Conservation (phyloP, 2,329 filamentous ascomycete genomes). For the Akanthomyces muscarius region DNA sequence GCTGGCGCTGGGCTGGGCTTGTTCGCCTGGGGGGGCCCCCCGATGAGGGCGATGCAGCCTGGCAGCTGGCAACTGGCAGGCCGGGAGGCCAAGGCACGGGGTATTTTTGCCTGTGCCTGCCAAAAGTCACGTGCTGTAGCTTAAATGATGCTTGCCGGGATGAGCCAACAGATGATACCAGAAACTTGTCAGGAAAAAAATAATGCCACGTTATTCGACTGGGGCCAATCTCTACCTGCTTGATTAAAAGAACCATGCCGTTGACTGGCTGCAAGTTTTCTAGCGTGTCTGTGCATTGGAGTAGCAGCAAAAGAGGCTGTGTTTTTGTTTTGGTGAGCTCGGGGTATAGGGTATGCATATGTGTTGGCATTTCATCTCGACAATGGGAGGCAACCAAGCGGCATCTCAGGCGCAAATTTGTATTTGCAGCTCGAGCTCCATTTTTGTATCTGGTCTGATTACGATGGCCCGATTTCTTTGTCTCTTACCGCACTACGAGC, state of each 20-base stretch:
- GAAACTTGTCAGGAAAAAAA: background rate
- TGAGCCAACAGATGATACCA: background rate
- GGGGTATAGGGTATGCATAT: background rate
- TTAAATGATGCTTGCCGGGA: background rate
- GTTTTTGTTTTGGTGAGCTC: background rate
- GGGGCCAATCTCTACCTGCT: background rate
- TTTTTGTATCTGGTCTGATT: too few relatives aligned
- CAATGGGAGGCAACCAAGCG: background rate
- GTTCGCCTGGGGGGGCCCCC: background rate
- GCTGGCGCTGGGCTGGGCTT: too few relatives aligned
- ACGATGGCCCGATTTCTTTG: background rate
- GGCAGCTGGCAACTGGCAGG: background rate
- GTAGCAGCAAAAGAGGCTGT: too few relatives aligned
- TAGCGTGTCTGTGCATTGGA: too few relatives aligned
- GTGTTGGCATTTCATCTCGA: background rate
- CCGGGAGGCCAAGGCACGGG: background rate
- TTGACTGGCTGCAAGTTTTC: too few relatives aligned
- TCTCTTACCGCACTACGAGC: background rate
- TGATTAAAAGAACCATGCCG: too few relatives aligned
- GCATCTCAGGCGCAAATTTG: too few relatives aligned
- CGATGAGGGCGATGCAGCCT: conserved; percentile 10
- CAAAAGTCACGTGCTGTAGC: background rate
- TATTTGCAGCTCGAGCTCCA: too few relatives aligned
- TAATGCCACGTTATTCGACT: background rate
- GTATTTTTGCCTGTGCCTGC: conserved; percentile 1